These are phyloP conservation scores for Phytophthora kernoviae DNA, from an alignment of 352 stramenopile species.

Conservation along the genomic window DNA sequence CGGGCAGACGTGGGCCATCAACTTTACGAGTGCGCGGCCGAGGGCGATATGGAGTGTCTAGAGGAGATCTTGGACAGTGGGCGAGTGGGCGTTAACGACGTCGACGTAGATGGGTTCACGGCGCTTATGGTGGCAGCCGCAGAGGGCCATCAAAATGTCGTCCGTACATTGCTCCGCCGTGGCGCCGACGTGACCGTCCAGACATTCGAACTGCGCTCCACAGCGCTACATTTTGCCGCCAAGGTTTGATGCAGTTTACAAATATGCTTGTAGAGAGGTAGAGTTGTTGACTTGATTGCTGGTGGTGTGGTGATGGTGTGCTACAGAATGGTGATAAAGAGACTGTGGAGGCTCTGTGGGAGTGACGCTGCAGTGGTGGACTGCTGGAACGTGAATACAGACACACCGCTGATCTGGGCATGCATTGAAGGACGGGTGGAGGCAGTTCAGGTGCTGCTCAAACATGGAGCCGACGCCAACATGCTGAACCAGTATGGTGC, in stretches of 20 bases:
- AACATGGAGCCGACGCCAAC: slow-evolving; percentile 64
- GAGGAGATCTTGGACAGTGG: slow-evolving; percentile 65
- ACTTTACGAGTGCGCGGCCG: slow-evolving; percentile 76
- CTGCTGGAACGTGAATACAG: slow-evolving; percentile 73
- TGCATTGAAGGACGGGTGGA: slow-evolving; percentile 78
- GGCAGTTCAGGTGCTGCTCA: slow-evolving; percentile 70
- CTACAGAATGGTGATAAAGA: slow-evolving; percentile 70
- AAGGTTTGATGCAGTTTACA: slow-evolving; percentile 46
- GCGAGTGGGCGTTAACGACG: slow-evolving; percentile 63
- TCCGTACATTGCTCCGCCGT: slow-evolving; percentile 56
- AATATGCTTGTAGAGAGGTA: not conserved
- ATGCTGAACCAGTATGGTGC: slow-evolving; percentile 75
- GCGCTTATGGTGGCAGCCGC: slow-evolving; percentile 84
- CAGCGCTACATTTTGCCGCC: slow-evolving; percentile 78
- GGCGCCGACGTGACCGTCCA: slow-evolving; percentile 65
- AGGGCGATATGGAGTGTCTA: slow-evolving; percentile 69
- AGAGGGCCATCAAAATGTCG: slow-evolving; percentile 67
- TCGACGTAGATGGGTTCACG: slow-evolving; percentile 86
- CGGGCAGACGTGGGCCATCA: slow-evolving; percentile 63
- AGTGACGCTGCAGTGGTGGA: slow-evolving; percentile 62
- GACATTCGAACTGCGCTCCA: slow-evolving; percentile 78
- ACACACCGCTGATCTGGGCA: slow-evolving; percentile 83
- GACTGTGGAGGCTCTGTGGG: slow-evolving; percentile 73
- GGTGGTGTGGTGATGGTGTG: too few relatives aligned
- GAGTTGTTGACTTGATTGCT: not conserved